Conservation (phyloP, 192 early-diverging fungal genomes). For the Oehlia diaphana region DNA sequence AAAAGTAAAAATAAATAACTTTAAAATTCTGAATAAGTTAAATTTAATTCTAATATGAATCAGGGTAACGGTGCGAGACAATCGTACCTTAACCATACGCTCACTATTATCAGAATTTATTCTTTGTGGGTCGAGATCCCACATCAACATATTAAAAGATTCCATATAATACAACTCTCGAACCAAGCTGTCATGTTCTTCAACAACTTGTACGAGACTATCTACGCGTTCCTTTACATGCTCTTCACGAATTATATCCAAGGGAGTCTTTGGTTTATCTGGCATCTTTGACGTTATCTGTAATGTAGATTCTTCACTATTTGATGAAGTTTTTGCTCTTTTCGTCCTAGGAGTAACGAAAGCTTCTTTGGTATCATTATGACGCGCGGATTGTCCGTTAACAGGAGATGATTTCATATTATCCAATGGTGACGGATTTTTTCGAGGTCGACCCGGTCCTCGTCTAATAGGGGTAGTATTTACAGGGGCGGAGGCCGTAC, state of each 20-base stretch:
- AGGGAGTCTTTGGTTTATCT: slow-evolving; percentile 35
- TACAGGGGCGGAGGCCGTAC: neutral
- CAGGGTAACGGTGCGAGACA: neutral
- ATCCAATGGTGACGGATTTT: neutral
- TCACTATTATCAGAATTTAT: slow-evolving; percentile 54
- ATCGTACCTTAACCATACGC: slow-evolving; percentile 51
- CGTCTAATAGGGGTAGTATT: slow-evolving; percentile 3
- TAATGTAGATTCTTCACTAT: neutral
- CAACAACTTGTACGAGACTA: slow-evolving; percentile 48
- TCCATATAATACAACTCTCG: slow-evolving; percentile 63
- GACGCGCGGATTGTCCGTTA: neutral
- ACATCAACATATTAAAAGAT: slow-evolving; percentile 47
- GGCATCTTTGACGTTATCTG: neutral
- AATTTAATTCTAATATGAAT: neutral
- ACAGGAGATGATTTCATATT: neutral
- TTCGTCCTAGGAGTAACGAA: neutral
- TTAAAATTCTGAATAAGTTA: slow-evolving; percentile 6
- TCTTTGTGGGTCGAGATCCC: slow-evolving; percentile 51
- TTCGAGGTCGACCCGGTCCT: slow-evolving; percentile 27
- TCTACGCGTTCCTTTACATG: slow-evolving; percentile 40
- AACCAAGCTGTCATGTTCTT: slow-evolving; percentile 53
- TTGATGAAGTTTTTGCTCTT: slow-evolving; percentile 27
- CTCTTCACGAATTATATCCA: slow-evolving; percentile 43
- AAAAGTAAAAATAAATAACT: slow-evolving; percentile 11
- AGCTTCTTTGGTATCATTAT: neutral